A percentile compares a stretch with the other conserved stretches of the same genome.
Evolutionary conservation across 75 land plant species (phyloP).

Genomic region (Sequoia sempervirens): DNA sequence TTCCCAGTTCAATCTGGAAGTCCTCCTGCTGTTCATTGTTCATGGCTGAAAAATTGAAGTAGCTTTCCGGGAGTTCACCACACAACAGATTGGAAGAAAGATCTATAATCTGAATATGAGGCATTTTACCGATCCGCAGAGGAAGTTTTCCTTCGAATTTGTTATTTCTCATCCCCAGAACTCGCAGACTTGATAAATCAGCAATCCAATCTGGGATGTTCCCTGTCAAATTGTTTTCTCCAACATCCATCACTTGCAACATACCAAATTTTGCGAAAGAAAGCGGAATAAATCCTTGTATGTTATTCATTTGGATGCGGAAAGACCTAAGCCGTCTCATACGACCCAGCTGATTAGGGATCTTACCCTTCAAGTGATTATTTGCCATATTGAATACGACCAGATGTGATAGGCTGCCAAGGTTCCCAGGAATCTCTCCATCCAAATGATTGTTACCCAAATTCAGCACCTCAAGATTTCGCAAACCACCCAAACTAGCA

Average conservation of each 20-base stretch:
- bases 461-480: constrained; percentile 24
- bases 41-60: background rate
- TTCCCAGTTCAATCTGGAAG: background rate
- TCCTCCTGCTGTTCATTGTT: background rate
- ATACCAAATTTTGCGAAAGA: constrained; percentile 18
- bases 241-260: constrained; percentile 42
- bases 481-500: constrained; percentile 27
- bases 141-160: constrained; percentile 28
- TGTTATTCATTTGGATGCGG: background rate
- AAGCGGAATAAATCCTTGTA: constrained; percentile 3
- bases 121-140: background rate
- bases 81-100: background rate
- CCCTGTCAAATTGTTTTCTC: constrained; percentile 43
- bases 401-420: background rate
- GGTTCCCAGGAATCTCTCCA: constrained; percentile 47
- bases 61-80: background rate
- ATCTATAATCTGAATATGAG: background rate
- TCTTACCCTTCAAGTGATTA: background rate
- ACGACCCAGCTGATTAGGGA: background rate
- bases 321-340: background rate
- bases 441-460: constrained; percentile 55
- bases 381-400: background rate
- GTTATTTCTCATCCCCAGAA: constrained; percentile 52
- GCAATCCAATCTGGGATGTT: constrained; percentile 44
- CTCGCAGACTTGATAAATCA: constrained; percentile 20